Conservation (phyloP, 2,329 filamentous ascomycete species). For the Ceratocystis destructans region DNA sequence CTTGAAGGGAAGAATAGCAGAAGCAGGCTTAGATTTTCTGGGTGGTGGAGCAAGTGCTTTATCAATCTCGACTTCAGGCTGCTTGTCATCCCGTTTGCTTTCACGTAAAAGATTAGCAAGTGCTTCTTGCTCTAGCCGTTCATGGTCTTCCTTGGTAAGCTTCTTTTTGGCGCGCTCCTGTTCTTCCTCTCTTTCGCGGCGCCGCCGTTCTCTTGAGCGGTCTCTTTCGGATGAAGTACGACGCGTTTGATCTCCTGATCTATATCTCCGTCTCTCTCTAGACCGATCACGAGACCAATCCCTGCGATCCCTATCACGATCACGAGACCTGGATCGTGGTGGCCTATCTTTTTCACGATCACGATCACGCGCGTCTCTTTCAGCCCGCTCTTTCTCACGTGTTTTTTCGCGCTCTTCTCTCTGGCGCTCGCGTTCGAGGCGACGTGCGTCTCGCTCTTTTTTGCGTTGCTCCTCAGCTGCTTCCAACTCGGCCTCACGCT, state of each 20-base stretch:
- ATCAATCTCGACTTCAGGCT: constrained; percentile 44
- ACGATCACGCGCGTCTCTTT: constrained; percentile 25
- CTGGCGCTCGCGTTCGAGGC: constrained; percentile 39
- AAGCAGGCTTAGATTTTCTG: constrained; percentile 38
- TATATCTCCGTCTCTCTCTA: constrained; percentile 19
- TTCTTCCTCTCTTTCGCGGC: constrained; percentile 28
- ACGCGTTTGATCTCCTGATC: constrained; percentile 17
- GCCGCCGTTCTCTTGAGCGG: constrained; percentile 24
- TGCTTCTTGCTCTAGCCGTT: constrained; percentile 44
- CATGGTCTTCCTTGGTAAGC: constrained; percentile 44
- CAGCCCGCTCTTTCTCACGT: constrained; percentile 28
- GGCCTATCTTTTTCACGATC: constrained; percentile 22
- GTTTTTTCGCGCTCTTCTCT: constrained; percentile 41
- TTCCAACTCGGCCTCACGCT: constrained; percentile 35
- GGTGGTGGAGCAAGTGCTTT: constrained; percentile 43
- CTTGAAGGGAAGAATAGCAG: constrained; percentile 44
- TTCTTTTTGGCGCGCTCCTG: constrained; percentile 37
- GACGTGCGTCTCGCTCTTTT: constrained; percentile 37
- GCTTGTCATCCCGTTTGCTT: constrained; percentile 38
- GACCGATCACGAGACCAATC: constrained; percentile 13
- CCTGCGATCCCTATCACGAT: constrained; percentile 8
- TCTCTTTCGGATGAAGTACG: constrained; percentile 18
- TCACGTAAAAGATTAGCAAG: constrained; percentile 46
- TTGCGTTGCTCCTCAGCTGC: constrained; percentile 38
- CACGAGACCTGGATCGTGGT: constrained; percentile 1